Evolutionary conservation across 805 yeast species (phyloP).

Genomic region (Nakazawaea holstii): DNA sequence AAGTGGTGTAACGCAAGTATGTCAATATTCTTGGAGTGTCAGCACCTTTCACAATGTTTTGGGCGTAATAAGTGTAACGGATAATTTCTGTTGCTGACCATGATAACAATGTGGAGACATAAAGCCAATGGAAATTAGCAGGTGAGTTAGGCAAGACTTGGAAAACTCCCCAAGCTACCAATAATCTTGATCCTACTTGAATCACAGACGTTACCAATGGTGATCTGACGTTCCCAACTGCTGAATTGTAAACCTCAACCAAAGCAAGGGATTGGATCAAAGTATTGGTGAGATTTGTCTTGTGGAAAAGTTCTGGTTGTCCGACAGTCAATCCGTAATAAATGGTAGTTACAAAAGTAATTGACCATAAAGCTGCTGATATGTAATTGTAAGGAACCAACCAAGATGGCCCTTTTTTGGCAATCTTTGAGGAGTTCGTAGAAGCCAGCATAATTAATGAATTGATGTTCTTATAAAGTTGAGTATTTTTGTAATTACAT

Average conservation of each 20-base stretch:
- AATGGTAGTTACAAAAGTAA: slow-evolving; percentile 22
- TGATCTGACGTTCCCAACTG: slow-evolving; percentile 75
- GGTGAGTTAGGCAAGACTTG: slow-evolving; percentile 68
- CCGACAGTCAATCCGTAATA: slow-evolving; percentile 4
- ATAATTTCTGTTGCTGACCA: slow-evolving; percentile 96
- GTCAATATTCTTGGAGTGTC: slow-evolving; percentile 54
- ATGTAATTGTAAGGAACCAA: slow-evolving; percentile 26
- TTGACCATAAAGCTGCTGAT: slow-evolving; percentile 28
- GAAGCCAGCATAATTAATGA: background rate
- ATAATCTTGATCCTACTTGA: slow-evolving; percentile 81
- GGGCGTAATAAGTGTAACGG: slow-evolving; percentile 83
- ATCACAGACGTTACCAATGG: slow-evolving; percentile 79
- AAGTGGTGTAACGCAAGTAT: slow-evolving; percentile 77
- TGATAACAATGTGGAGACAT: slow-evolving; percentile 64
- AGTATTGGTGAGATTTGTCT: slow-evolving; percentile 54
- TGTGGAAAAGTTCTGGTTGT: slow-evolving; percentile 59
- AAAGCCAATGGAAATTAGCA: slow-evolving; percentile 54
- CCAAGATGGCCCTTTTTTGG: slow-evolving; percentile 18
- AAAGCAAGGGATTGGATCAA: slow-evolving; percentile 74
- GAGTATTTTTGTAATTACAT: too few relatives aligned
- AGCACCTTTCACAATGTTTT: slow-evolving; percentile 46
- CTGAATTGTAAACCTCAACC: slow-evolving; percentile 75
- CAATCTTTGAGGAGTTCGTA: background rate
- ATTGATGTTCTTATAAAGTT: too few relatives aligned
- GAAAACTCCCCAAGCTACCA: slow-evolving; percentile 80